Conservation (phyloP, 768 basidiomycete species). For the Lepiota brunneoincarnata region DNA sequence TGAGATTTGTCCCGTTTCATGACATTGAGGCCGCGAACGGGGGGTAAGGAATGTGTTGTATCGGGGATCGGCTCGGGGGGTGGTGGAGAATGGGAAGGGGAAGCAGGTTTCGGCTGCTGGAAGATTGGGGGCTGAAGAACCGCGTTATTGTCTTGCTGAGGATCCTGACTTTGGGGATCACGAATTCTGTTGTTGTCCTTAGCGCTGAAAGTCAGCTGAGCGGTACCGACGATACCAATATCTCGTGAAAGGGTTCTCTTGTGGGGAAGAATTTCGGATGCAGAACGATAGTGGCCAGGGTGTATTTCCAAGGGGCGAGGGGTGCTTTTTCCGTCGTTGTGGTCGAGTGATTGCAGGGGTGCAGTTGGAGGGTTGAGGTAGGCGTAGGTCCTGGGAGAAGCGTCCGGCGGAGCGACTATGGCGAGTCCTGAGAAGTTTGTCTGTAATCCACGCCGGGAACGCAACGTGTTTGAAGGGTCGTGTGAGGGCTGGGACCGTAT, state of each 20-base stretch:
- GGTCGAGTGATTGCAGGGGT: conserved; percentile 32
- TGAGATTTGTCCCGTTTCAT: conserved; percentile 8
- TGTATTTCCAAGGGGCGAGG: not conserved
- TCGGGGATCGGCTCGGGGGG: conserved; percentile 21
- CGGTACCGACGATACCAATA: conserved; percentile 49
- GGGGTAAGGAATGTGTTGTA: conserved; percentile 13
- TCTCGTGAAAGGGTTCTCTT: conserved; percentile 31
- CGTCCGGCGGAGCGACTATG: conserved; percentile 73
- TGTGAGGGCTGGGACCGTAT: conserved; percentile 25
- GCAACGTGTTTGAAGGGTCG: conserved; percentile 24
- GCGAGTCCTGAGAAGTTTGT: conserved; percentile 50
- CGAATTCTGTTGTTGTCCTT: conserved; percentile 15
- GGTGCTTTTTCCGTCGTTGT: not conserved
- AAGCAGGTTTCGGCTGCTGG: conserved; percentile 23
- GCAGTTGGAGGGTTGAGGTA: conserved; percentile 51
- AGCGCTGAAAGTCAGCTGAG: conserved; percentile 16
- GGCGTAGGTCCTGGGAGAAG: conserved; percentile 49
- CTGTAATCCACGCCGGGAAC: conserved; percentile 37
- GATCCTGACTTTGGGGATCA: conserved; percentile 15
- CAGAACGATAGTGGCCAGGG: conserved; percentile 39
- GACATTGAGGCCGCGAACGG: conserved; percentile 9
- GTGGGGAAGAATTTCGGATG: conserved; percentile 40
- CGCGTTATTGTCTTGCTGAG: conserved; percentile 20
- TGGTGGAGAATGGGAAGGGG: conserved; percentile 26
- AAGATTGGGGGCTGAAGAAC: conserved; percentile 26